Base-by-base conservation (phyloP, 805 yeast species). In the Komagataella populi region DNA sequence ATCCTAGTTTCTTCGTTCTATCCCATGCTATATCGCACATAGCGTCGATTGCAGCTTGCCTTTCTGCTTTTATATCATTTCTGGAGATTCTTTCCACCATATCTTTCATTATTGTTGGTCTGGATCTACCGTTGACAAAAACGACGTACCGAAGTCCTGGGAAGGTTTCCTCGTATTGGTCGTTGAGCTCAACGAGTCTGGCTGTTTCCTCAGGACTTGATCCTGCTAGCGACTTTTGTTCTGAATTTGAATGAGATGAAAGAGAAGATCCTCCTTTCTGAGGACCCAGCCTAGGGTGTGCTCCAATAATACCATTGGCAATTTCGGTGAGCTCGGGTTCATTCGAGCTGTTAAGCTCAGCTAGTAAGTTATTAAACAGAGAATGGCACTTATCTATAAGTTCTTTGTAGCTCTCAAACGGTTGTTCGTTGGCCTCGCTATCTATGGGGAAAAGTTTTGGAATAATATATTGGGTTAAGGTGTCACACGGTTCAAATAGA, bases 11-110 rank as follows among this genome's bases (percentile, higher is more conserved):
- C n/a, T 55, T 56, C 0, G 83, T 82, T 53, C 97, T 71, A 66
- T 88, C 96, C 23, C 74, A 57, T 0, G 96, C 96, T 52, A 89
- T 90, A 64, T 87, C 95, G 64, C 96, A 87, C 95, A 89, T 87
- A 22, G 95, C 96, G 56, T 81, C 71, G 57, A 87, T 77, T 0
- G 96, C 95, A 48, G 80, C 84, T 6, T 53, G 47, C 52, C 79
- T 74, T 63, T 90, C 97, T 36, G 56, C 50, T 6, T 57, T 61
- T 52, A 78, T 72, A 59, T 83, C 76, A n/a, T 68, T 69, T 50
- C 83, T 70, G 1, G 63, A 65, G 3, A 89, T 84, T 55, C 93
- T 73, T 36, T 54, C 53, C 48, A 63, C 63, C 87, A 86, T 84
- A 55, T 79, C 70, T 23, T 65, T 65, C 79, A 87, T 83, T 23